Percentiles rank a stretch among this genome's conserved stretches.
phyloP scores from a whole-genome alignment of 139 green algal species.

The Astrephomene gubernaculifera region DNA sequence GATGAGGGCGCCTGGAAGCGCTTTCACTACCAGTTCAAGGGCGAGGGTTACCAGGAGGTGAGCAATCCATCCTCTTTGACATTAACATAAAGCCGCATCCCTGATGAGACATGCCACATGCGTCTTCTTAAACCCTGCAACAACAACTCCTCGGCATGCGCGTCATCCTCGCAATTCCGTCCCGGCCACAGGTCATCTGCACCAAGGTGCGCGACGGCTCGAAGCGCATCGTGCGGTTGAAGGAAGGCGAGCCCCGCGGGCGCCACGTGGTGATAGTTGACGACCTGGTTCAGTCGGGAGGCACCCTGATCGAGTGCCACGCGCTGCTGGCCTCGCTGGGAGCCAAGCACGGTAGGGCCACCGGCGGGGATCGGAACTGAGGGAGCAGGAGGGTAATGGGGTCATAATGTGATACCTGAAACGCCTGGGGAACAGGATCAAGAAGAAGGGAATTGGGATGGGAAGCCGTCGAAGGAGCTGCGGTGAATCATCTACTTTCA shows the following conservation, averaged over 20 bases:
- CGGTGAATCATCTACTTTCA: too few species aligned
- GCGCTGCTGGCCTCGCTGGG: constrained; percentile 81
- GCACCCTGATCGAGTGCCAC: constrained; percentile 97
- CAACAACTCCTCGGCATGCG: too few species aligned
- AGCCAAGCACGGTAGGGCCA: constrained; percentile 71
- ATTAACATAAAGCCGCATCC: too few species aligned
- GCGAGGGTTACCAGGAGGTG: constrained; percentile 86
- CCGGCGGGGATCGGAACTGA: too few species aligned
- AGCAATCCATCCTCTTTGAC: too few species aligned
- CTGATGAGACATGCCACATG: too few species aligned
- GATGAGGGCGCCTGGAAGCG: constrained; percentile 99
- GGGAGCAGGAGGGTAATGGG: too few species aligned
- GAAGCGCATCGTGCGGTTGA: constrained; percentile 97
- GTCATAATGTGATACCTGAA: too few species aligned
- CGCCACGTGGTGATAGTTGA: constrained; percentile 99
- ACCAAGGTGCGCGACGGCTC: constrained; percentile 97
- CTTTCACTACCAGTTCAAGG: constrained; percentile 95
- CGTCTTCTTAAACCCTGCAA: background rate
- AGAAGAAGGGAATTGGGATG: too few species aligned
- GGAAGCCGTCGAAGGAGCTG: too few species aligned
- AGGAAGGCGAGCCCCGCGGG: constrained; percentile 89
- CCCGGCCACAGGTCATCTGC: constrained; percentile 89
- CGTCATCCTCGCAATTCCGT: too few species aligned
- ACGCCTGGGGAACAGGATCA: too few species aligned
- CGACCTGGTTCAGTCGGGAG: constrained; percentile 96